Evolutionary conservation across 306 rosid genomes (phyloP).

Genomic region (Canavalia ensiformis): DNA sequence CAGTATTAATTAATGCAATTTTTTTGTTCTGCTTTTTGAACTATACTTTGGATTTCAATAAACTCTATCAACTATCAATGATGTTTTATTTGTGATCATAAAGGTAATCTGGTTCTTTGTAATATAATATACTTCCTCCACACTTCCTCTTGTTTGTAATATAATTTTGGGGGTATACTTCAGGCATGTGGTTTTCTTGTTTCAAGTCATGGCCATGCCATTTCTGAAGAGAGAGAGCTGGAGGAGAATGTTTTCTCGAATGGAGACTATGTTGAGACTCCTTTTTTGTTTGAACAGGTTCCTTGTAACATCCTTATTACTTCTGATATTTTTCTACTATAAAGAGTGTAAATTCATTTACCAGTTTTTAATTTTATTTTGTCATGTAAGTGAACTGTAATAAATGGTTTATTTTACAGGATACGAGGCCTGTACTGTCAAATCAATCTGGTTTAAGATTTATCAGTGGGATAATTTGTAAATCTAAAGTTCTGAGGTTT

Average conservation of each 20-base stretch:
- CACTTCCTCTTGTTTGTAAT: slow-evolving; percentile 35
- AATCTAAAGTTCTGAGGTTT: slow-evolving; percentile 76
- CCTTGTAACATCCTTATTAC: slow-evolving; percentile 21
- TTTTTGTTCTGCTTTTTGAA: neutral
- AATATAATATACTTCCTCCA: slow-evolving; percentile 26
- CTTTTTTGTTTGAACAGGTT: slow-evolving; percentile 85
- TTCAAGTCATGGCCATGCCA: slow-evolving; percentile 63
- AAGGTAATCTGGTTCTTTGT: neutral
- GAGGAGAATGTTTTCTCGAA: slow-evolving; percentile 75
- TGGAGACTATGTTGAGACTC: slow-evolving; percentile 66
- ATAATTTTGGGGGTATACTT: slow-evolving; percentile 43
- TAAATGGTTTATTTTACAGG: slow-evolving; percentile 56
- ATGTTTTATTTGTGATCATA: slow-evolving; percentile 6
- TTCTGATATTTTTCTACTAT: slow-evolving; percentile 1
- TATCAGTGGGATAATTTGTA: slow-evolving; percentile 83
- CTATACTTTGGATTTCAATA: slow-evolving; percentile 39
- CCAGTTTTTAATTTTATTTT: slow-evolving; percentile 36
- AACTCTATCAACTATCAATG: neutral
- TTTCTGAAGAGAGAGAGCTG: slow-evolving; percentile 76
- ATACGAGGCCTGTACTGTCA: slow-evolving; percentile 66
- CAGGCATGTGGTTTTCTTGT: slow-evolving; percentile 85
- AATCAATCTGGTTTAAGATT: slow-evolving; percentile 85
- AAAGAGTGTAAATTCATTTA: slow-evolving; percentile 2
- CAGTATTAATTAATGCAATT: neutral
- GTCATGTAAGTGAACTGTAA: neutral